These are phyloP conservation scores for Zychaea mexicana DNA, from an alignment of 371 early-diverging fungal genomes.

Conservation along the genomic window DNA sequence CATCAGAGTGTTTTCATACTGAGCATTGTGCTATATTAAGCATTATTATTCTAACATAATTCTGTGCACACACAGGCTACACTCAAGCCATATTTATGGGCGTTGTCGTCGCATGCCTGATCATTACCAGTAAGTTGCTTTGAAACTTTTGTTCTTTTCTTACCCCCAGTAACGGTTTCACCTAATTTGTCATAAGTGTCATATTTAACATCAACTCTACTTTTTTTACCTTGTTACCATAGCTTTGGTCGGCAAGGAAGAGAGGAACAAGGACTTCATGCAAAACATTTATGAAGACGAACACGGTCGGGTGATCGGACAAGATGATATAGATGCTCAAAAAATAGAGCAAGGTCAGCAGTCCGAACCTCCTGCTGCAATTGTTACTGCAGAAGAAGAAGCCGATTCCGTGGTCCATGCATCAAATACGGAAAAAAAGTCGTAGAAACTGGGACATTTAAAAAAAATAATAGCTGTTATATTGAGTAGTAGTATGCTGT, in stretches of 20 bases:
- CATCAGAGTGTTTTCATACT: too few species aligned
- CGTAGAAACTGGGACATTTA: not conserved
- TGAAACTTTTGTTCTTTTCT: too few species aligned
- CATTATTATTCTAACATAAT: too few species aligned
- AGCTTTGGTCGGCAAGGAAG: not conserved
- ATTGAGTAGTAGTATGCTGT: too few species aligned
- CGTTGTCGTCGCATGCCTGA: constrained; percentile 44
- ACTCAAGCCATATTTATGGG: constrained; percentile 70
- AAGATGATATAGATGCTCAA: constrained; percentile 24
- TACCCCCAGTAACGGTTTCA: not conserved
- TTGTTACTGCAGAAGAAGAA: too few species aligned
- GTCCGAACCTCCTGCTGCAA: not conserved
- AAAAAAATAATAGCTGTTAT: not conserved
- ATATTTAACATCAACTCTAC: not conserved
- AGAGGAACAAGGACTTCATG: constrained; percentile 40
- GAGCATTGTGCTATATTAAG: too few species aligned
- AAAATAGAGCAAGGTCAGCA: constrained; percentile 30
- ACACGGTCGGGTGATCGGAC: constrained; percentile 16
- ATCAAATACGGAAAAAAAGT: too few species aligned
- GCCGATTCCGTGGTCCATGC: too few species aligned
- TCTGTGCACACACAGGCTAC: not conserved
- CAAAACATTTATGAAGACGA: constrained; percentile 31
- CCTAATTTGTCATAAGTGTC: not conserved
- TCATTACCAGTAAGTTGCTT: constrained; percentile 34
- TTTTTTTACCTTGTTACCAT: not conserved